A percentile compares a stretch with the other conserved stretches of the same genome.
phyloP scores from a whole-genome alignment of 2,329 filamentous ascomycete species.

The Pseudogymnoascus destructans region DNA sequence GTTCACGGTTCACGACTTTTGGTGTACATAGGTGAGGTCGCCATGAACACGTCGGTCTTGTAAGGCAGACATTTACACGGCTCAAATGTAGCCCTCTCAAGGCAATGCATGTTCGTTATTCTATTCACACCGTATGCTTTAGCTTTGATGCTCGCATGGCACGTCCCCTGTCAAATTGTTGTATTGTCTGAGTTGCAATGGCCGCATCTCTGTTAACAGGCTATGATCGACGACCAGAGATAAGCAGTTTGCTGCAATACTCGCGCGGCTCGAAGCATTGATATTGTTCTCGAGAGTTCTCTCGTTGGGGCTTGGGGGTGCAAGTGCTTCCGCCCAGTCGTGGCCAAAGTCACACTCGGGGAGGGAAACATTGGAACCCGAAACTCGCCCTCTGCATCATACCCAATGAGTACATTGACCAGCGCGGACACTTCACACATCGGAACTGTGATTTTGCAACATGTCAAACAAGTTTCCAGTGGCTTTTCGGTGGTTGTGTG shows the following conservation, averaged over 20 bases:
- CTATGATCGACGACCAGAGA: not conserved
- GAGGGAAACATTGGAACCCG: slow-evolving; percentile 1
- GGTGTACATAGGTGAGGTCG: not conserved
- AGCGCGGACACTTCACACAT: slow-evolving; percentile 1
- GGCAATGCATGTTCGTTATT: not conserved
- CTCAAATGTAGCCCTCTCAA: not conserved
- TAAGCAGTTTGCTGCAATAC: not conserved
- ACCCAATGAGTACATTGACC: not conserved
- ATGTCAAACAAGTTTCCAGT: not conserved
- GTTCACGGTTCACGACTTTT: not conserved
- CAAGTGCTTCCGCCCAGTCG: not conserved
- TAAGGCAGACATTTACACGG: not conserved
- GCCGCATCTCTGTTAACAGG: not conserved
- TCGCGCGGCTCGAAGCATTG: slow-evolving; percentile 1
- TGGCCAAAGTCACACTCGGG: not conserved
- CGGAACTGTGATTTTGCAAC: not conserved
- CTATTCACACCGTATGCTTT: not conserved
- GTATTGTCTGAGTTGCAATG: not conserved
- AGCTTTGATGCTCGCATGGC: not conserved
- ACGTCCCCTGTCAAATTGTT: not conserved
- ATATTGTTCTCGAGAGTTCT: not conserved
- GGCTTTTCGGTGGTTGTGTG: not conserved
- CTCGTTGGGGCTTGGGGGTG: not conserved
- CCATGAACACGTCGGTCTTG: not conserved
- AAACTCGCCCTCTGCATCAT: not conserved